Conservation (phyloP, 164 flowering plant genomes). For the Vitis cinerea region DNA sequence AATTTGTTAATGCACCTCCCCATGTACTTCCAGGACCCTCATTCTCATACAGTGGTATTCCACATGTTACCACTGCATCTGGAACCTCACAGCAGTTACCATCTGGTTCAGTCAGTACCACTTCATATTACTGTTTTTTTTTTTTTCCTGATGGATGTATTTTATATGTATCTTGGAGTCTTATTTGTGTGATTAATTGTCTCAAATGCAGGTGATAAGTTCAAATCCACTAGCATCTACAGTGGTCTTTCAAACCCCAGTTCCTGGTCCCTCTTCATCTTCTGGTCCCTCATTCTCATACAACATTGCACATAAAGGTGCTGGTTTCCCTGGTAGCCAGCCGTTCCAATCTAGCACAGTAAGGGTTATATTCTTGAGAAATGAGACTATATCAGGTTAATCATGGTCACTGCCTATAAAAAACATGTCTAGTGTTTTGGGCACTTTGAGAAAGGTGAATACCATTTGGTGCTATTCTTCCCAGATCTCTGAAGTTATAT, state of each 20-base stretch:
- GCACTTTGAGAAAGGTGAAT: not conserved
- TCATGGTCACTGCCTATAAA: not conserved
- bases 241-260: slow-evolving; percentile 28
- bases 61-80: slow-evolving; percentile 14
- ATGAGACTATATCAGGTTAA: not conserved
- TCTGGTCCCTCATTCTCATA: slow-evolving; percentile 36
- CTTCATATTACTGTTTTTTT: not conserved
- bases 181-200: not conserved
- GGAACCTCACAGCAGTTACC: slow-evolving; percentile 27
- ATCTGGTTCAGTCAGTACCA: slow-evolving; percentile 30
- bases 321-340: slow-evolving; percentile 23
- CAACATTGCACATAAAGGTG: slow-evolving; percentile 24
- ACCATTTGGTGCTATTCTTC: not conserved
- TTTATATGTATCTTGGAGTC: not conserved
- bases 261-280: slow-evolving; percentile 24
- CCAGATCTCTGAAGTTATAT: not conserved
- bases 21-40: slow-evolving; percentile 27
- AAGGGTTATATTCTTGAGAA: slow-evolving; percentile 12
- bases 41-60: slow-evolving; percentile 28
- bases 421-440: not conserved
- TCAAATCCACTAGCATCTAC: slow-evolving; percentile 15
- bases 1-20: slow-evolving; percentile 21
- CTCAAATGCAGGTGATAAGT: slow-evolving; percentile 17
- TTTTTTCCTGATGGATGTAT: not conserved
- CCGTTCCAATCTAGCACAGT: slow-evolving; percentile 27